These are phyloP conservation scores for Yamadazyma aaseri DNA, from an alignment of 1,139 yeast genomes.

Conservation along the genomic window DNA sequence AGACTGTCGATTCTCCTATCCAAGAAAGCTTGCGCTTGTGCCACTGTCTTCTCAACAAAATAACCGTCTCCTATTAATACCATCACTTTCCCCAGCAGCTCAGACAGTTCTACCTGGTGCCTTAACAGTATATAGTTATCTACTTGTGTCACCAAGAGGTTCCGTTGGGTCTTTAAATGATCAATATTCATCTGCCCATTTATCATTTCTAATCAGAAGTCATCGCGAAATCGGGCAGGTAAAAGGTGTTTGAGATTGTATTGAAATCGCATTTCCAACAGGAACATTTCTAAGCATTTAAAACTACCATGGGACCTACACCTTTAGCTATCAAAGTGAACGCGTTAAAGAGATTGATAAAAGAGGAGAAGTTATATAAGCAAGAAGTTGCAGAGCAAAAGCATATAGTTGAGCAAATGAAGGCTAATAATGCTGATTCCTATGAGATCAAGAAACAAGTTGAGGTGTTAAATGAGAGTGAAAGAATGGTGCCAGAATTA, in stretches of 20 bases:
- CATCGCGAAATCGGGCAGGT: no score
- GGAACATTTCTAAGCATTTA: no score
- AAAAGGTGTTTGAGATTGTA: no score
- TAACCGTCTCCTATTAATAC: conserved; percentile 61
- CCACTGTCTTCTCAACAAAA: conserved; percentile 46
- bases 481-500: conserved; percentile 65
- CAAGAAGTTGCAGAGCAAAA: conserved; percentile 66
- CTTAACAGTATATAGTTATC: conserved; percentile 10
- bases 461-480: conserved; percentile 67
- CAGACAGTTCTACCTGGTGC: neutral
- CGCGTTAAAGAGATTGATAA: conserved; percentile 70
- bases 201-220: conserved; percentile 1
- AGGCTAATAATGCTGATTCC: conserved; percentile 50
- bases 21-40: conserved; percentile 47
- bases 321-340: conserved; percentile 72
- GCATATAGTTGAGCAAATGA: conserved; percentile 44
- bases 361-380: conserved; percentile 66
- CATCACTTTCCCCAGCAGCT: conserved; percentile 24
- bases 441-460: conserved; percentile 68
- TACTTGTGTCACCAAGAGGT: conserved; percentile 11
- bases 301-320: conserved; percentile 65
- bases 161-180: conserved; percentile 9
- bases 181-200: neutral
- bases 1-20: conserved; percentile 25
- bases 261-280: neutral